Evolutionary conservation across 2,329 filamentous ascomycete species (phyloP).

Genomic region (Raffaelea ambrosiae): DNA sequence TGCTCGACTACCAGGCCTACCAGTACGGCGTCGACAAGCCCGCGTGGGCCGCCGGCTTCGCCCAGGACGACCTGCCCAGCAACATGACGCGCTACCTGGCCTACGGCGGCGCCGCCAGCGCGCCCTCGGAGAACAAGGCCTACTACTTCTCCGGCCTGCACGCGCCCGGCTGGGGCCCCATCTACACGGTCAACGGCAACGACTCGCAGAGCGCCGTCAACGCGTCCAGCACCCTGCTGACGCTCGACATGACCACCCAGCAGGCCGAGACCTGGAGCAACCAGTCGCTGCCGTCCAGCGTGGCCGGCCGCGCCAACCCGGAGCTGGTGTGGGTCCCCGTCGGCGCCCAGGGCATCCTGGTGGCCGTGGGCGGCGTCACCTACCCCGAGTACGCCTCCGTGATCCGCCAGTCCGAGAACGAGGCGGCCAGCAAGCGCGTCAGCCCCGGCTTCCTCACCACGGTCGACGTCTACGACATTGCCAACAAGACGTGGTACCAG

Average conservation of each 20-base stretch:
- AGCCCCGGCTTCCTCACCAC: slow-evolving; percentile 64
- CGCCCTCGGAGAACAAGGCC: slow-evolving; percentile 61
- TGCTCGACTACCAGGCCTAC: slow-evolving; percentile 44
- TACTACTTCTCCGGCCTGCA: slow-evolving; percentile 63
- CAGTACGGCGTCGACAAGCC: slow-evolving; percentile 38
- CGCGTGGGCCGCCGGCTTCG: slow-evolving; percentile 35
- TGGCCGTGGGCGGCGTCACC: slow-evolving; percentile 68
- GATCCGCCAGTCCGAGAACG: slow-evolving; percentile 20
- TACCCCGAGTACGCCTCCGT: slow-evolving; percentile 40
- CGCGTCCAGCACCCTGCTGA: slow-evolving; percentile 49
- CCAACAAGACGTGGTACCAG: slow-evolving; percentile 62
- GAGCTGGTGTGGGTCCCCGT: slow-evolving; percentile 72
- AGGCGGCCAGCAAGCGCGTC: slow-evolving; percentile 38
- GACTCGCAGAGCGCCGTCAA: slow-evolving; percentile 29
- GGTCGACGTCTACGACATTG: slow-evolving; percentile 73
- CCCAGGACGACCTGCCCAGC: slow-evolving; percentile 28
- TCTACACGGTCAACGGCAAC: slow-evolving; percentile 29
- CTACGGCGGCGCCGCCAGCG: slow-evolving; percentile 54
- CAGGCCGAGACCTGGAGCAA: slow-evolving; percentile 47
- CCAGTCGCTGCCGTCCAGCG: slow-evolving; percentile 35
- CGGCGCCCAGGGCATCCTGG: slow-evolving; percentile 63
- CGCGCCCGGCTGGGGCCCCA: slow-evolving; percentile 37
- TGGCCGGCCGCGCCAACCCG: slow-evolving; percentile 51
- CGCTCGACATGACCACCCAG: slow-evolving; percentile 49
- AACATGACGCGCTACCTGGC: slow-evolving; percentile 53